These are phyloP conservation scores for Spergularia bocconei DNA, from an alignment of 148 eudicot species.

Conservation along the genomic window DNA sequence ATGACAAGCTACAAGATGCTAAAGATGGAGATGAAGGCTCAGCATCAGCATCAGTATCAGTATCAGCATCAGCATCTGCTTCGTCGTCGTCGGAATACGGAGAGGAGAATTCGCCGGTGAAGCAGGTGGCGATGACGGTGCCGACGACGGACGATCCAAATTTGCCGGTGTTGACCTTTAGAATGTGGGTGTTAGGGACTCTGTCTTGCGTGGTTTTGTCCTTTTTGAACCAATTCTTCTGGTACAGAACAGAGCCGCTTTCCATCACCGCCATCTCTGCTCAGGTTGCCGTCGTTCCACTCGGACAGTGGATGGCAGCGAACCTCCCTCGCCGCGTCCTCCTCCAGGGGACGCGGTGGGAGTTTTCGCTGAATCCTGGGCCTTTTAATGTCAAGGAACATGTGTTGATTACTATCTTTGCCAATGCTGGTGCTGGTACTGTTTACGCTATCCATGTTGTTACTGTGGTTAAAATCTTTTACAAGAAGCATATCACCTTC, in stretches of 20 bases:
- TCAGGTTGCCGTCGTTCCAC: conserved; percentile 87
- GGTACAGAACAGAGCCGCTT: conserved; percentile 84
- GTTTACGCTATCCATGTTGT: conserved; percentile 90
- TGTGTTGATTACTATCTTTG: conserved; percentile 89
- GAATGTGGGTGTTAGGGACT: conserved; percentile 88
- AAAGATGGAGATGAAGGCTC: not conserved
- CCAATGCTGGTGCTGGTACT: conserved; percentile 87
- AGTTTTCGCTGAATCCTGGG: conserved; percentile 80
- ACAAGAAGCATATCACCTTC: conserved; percentile 70
- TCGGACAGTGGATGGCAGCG: conserved; percentile 85
- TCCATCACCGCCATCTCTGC: conserved; percentile 89
- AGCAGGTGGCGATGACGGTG: conserved; percentile 88
- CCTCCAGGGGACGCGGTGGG: conserved; percentile 59
- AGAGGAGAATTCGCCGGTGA: conserved; percentile 72
- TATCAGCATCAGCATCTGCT: not conserved
- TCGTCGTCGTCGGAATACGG: conserved; percentile 4
- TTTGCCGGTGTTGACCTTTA: conserved; percentile 80
- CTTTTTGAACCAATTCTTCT: conserved; percentile 92
- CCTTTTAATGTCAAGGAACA: conserved; percentile 95
- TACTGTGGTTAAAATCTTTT: conserved; percentile 82
- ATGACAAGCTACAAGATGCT: not conserved
- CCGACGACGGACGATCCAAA: conserved; percentile 63
- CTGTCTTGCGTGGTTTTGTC: conserved; percentile 71
- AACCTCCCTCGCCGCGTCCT: conserved; percentile 50
- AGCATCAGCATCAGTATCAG: not conserved